Evolutionary conservation across 768 basidiomycete genomes (phyloP).

Genomic region (Hericium coralloides): DNA sequence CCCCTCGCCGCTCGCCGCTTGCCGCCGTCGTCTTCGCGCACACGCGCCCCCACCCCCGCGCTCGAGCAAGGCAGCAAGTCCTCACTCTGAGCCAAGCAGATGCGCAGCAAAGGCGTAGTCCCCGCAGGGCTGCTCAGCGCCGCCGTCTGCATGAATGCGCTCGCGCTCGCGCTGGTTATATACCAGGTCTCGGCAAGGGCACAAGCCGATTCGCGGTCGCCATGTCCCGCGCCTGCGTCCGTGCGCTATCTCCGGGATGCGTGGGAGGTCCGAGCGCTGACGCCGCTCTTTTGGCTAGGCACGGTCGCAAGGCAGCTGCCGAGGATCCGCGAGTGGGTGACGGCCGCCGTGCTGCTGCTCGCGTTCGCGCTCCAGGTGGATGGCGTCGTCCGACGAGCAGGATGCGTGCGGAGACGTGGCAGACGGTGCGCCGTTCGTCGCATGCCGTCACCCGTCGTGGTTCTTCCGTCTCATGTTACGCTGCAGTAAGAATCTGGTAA

Average conservation of each 20-base stretch:
- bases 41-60: slow-evolving; percentile 26
- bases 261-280: neutral
- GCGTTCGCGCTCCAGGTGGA: slow-evolving; percentile 54
- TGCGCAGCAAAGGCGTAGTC: slow-evolving; percentile 39
- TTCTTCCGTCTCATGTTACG: too few species aligned
- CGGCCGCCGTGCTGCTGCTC: slow-evolving; percentile 50
- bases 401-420: slow-evolving; percentile 75
- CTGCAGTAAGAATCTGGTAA: too few species aligned
- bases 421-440: slow-evolving; percentile 55
- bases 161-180: slow-evolving; percentile 73
- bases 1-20: too few species aligned
- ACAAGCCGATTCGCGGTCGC: slow-evolving; percentile 86
- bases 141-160: slow-evolving; percentile 52
- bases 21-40: slow-evolving; percentile 39
- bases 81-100: slow-evolving; percentile 31
- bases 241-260: slow-evolving; percentile 25
- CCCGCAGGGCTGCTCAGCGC: slow-evolving; percentile 44
- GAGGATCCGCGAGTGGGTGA: slow-evolving; percentile 45
- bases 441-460: too few species aligned
- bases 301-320: slow-evolving; percentile 50
- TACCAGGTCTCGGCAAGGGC: slow-evolving; percentile 45
- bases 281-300: slow-evolving; percentile 31
- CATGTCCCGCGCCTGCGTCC: slow-evolving; percentile 46
- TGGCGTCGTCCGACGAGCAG: slow-evolving; percentile 58
- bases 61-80: slow-evolving; percentile 24